phyloP scores from a whole-genome alignment of 2,329 filamentous ascomycete genomes.

The Ophiostoma montium region DNA sequence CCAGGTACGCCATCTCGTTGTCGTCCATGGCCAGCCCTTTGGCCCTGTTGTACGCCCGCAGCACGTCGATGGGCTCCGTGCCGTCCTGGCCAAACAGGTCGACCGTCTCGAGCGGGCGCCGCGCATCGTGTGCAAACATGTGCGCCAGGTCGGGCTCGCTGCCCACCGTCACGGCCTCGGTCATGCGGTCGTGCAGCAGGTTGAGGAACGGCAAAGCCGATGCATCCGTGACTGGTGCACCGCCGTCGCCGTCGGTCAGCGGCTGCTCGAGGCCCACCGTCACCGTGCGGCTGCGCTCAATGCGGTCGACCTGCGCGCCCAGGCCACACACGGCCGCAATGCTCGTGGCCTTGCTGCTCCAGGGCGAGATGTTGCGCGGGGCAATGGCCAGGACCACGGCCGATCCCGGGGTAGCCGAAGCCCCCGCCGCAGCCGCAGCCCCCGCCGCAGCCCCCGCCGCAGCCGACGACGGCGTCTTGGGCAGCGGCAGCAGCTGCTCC shows the following conservation, averaged over 20 bases:
- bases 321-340: conserved; percentile 88
- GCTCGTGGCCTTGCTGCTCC: conserved; percentile 92
- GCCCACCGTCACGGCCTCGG: conserved; percentile 55
- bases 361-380: conserved; percentile 82
- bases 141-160: conserved; percentile 43
- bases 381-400: conserved; percentile 51
- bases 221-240: not conserved
- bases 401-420: conserved; percentile 31
- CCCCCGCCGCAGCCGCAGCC: conserved; percentile 20
- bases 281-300: conserved; percentile 76
- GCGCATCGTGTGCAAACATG: conserved; percentile 63
- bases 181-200: conserved; percentile 86
- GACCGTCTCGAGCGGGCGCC: conserved; percentile 55
- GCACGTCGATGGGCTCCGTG: conserved; percentile 51
- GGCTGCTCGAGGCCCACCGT: conserved; percentile 46
- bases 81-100: conserved; percentile 47
- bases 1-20: conserved; percentile 84
- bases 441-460: conserved; percentile 26
- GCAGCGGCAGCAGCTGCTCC: conserved; percentile 31
- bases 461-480: conserved; percentile 19
- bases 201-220: conserved; percentile 42
- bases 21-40: conserved; percentile 77
- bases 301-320: conserved; percentile 52
- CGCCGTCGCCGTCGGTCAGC: conserved; percentile 22
- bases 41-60: conserved; percentile 71